These are phyloP conservation scores for Lentinula detonsa DNA, from an alignment of 768 basidiomycete species.

Conservation along the genomic window DNA sequence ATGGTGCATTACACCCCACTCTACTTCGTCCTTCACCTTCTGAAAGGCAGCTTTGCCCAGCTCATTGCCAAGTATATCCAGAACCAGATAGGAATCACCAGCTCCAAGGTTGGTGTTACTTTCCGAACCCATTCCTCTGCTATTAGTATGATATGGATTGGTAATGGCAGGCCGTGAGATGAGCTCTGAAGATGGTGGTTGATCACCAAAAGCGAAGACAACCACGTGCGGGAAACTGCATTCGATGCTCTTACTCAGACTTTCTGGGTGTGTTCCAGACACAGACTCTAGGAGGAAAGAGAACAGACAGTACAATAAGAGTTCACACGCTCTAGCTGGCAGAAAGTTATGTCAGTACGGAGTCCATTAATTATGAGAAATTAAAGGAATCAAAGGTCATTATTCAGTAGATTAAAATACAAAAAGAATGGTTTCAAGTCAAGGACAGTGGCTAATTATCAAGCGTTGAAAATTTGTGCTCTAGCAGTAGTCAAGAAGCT, in stretches of 20 bases:
- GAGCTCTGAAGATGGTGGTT: background rate
- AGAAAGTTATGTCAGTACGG: no score
- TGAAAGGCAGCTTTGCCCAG: slow-evolving; percentile 54
- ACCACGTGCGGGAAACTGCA: background rate
- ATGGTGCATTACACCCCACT: slow-evolving; percentile 72
- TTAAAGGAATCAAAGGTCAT: no score
- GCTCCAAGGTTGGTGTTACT: slow-evolving; percentile 30
- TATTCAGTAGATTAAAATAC: background rate
- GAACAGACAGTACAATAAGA: no score
- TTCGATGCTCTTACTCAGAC: no score
- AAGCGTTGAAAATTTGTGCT: background rate
- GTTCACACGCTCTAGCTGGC: no score
- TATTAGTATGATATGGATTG: background rate
- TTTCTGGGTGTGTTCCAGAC: no score
- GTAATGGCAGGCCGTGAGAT: no score
- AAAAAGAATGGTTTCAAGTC: background rate
- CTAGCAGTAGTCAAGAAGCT: background rate
- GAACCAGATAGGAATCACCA: slow-evolving; percentile 62
- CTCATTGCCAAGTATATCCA: slow-evolving; percentile 47
- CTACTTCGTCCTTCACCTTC: slow-evolving; percentile 54
- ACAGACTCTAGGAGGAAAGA: no score
- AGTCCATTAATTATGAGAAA: no score
- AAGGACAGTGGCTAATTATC: background rate
- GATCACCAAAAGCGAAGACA: background rate
- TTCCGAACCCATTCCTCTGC: background rate